Conservation (phyloP, 2,329 filamentous ascomycete genomes). For the Chrysosphaeria jannelii region DNA sequence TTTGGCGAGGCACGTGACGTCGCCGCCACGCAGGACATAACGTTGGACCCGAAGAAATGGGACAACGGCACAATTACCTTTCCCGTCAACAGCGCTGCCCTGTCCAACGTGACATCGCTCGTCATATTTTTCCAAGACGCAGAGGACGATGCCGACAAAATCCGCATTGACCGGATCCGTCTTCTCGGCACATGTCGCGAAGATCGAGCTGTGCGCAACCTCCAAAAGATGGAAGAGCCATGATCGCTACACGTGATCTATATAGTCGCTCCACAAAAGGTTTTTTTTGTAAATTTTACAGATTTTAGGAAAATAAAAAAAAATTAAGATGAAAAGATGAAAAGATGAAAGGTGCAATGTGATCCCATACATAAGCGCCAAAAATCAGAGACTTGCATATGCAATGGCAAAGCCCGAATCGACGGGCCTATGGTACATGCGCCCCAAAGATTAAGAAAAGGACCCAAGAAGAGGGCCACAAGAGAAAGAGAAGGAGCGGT, state of each 20-base stretch:
- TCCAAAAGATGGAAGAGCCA: slow-evolving; percentile 89
- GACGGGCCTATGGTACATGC: too few species aligned
- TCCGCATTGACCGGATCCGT: slow-evolving; percentile 48
- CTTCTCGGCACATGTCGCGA: slow-evolving; percentile 73
- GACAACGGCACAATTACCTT: slow-evolving; percentile 42
- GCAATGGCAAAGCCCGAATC: too few species aligned
- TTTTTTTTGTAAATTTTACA: too few species aligned
- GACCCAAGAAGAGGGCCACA: too few species aligned
- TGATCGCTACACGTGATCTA: too few species aligned
- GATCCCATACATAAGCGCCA: too few species aligned
- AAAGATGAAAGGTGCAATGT: too few species aligned
- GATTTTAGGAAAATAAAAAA: slow-evolving; percentile 1
- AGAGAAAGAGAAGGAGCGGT: too few species aligned
- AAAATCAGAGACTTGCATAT: too few species aligned
- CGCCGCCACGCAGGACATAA: slow-evolving; percentile 49
- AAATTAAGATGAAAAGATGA: too few species aligned
- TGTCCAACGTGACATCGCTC: slow-evolving; percentile 71
- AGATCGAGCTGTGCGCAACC: slow-evolving; percentile 75
- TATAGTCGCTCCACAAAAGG: too few species aligned
- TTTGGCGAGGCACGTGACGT: slow-evolving; percentile 87
- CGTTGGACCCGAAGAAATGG: slow-evolving; percentile 52
- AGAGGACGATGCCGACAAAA: slow-evolving; percentile 55
- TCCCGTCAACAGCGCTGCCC: slow-evolving; percentile 72
- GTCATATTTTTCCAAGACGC: slow-evolving; percentile 75
- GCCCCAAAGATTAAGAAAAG: too few species aligned